These are phyloP conservation scores for Trametes polyzona DNA, from an alignment of 1,284 basidiomycete genomes.

Conservation along the genomic window DNA sequence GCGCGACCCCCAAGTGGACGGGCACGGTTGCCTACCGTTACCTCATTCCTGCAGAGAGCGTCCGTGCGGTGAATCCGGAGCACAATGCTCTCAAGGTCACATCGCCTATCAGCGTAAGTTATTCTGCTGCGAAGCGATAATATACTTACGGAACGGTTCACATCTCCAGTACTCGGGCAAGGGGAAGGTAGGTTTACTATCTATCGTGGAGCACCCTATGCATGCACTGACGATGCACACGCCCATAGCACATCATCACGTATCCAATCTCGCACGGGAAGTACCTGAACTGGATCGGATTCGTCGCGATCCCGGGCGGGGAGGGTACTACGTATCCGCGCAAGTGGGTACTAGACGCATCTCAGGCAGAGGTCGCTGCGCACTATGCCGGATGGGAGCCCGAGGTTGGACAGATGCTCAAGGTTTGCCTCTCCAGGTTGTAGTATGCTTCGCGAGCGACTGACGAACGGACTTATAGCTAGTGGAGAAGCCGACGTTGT, in stretches of 20 bases:
- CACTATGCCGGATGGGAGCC: slow-evolving; percentile 42
- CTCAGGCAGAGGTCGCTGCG: slow-evolving; percentile 40
- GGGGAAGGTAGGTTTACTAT: slow-evolving; percentile 43
- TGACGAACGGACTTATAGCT: slow-evolving; percentile 25
- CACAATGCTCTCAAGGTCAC: too few species aligned
- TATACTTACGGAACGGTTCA: background rate
- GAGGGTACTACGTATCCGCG: slow-evolving; percentile 38
- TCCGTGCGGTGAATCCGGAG: slow-evolving; percentile 38
- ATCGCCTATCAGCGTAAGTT: too few species aligned
- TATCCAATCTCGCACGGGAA: slow-evolving; percentile 37
- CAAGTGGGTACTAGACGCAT: slow-evolving; percentile 40
- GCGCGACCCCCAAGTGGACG: slow-evolving; percentile 45
- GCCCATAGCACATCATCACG: slow-evolving; percentile 30
- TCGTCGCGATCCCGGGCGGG: slow-evolving; percentile 42
- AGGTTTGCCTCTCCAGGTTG: slow-evolving; percentile 28
- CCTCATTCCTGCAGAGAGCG: slow-evolving; percentile 37
- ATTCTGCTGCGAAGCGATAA: background rate
- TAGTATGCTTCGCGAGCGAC: too few species aligned
- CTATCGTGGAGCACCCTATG: too few species aligned
- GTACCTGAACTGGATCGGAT: slow-evolving; percentile 42
- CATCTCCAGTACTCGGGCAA: slow-evolving; percentile 46
- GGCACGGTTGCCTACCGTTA: slow-evolving; percentile 48
- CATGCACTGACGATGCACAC: background rate
- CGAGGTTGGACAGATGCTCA: slow-evolving; percentile 39
- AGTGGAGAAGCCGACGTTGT: slow-evolving; percentile 45